Conservation (phyloP, 805 yeast species). For the Nakazawaea siamensis region DNA sequence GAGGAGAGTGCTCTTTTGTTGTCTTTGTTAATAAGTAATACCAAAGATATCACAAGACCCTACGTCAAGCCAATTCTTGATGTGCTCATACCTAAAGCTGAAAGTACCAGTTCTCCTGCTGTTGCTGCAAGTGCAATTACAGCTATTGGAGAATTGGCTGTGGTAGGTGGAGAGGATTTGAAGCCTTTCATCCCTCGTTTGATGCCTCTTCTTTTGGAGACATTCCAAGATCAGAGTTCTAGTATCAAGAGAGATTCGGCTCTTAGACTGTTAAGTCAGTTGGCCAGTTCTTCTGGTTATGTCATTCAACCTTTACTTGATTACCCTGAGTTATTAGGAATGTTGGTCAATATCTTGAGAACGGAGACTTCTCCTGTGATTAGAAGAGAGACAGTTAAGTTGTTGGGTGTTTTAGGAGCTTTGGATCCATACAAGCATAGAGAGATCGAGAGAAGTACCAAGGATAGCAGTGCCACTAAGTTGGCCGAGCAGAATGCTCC, state of each 20-base stretch:
- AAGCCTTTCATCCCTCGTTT: slow-evolving; percentile 60
- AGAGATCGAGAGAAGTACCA: slow-evolving; percentile 62
- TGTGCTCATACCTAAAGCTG: slow-evolving; percentile 68
- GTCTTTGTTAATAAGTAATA: slow-evolving; percentile 64
- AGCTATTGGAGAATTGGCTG: slow-evolving; percentile 84
- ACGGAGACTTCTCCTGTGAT: slow-evolving; percentile 69
- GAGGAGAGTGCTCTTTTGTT: slow-evolving; percentile 82
- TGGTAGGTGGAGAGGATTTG: slow-evolving; percentile 84
- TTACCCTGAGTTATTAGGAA: slow-evolving; percentile 81
- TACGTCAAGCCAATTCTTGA: slow-evolving; percentile 88
- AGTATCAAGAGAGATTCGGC: slow-evolving; percentile 86
- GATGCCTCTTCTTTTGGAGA: slow-evolving; percentile 83
- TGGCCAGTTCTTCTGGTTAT: slow-evolving; percentile 87
- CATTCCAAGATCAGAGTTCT: slow-evolving; percentile 90
- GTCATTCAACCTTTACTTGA: slow-evolving; percentile 90
- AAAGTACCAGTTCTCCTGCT: slow-evolving; percentile 49
- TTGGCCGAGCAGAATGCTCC: slow-evolving; percentile 77
- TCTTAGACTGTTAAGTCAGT: slow-evolving; percentile 75
- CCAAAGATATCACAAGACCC: slow-evolving; percentile 80
- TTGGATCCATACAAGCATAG: slow-evolving; percentile 93
- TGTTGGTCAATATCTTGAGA: slow-evolving; percentile 72
- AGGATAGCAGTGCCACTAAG: slow-evolving; percentile 18
- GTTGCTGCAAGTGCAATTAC: slow-evolving; percentile 82
- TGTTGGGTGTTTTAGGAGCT: slow-evolving; percentile 92
- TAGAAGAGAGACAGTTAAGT: slow-evolving; percentile 79